Conservation (phyloP, 2,329 filamentous ascomycete genomes). For the Beauveria sp. region DNA sequence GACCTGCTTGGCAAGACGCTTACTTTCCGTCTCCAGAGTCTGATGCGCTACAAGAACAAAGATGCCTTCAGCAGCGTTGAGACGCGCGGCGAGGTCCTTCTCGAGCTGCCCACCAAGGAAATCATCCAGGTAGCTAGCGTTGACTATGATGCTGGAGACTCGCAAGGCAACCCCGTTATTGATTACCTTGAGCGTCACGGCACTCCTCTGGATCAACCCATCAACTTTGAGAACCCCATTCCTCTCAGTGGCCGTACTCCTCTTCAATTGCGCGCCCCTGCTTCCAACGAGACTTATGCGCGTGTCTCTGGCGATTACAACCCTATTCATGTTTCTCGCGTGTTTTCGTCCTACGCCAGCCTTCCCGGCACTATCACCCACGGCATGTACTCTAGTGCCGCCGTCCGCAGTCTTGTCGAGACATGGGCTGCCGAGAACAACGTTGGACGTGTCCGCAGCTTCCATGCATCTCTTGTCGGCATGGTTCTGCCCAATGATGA, state of each 20-base stretch:
- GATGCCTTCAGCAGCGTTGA: slow-evolving; percentile 84
- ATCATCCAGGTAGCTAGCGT: slow-evolving; percentile 95
- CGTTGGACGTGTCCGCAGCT: slow-evolving; percentile 91
- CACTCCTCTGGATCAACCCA: slow-evolving; percentile 85
- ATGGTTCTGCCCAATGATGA: slow-evolving; percentile 98
- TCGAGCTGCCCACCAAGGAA: slow-evolving; percentile 95
- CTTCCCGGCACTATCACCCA: slow-evolving; percentile 96
- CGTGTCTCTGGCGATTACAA: slow-evolving; percentile 98
- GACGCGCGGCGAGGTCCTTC: slow-evolving; percentile 83
- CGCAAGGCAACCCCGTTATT: slow-evolving; percentile 91
- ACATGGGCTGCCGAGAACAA: slow-evolving; percentile 99
- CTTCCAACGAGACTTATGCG: slow-evolving; percentile 96
- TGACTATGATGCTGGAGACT: slow-evolving; percentile 84
- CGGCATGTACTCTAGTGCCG: slow-evolving; percentile 98
- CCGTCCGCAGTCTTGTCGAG: slow-evolving; percentile 91
- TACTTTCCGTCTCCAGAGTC: slow-evolving; percentile 88
- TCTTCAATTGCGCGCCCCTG: slow-evolving; percentile 79
- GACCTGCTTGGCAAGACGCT: slow-evolving; percentile 89
- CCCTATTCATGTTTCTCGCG: slow-evolving; percentile 94
- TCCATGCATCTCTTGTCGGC: slow-evolving; percentile 92
- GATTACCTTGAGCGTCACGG: slow-evolving; percentile 93
- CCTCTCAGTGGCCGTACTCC: slow-evolving; percentile 89
- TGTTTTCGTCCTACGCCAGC: slow-evolving; percentile 93
- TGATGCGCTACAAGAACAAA: slow-evolving; percentile 93
- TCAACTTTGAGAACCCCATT: slow-evolving; percentile 96